Base-by-base conservation (phyloP, 495 filamentous ascomycete species). In the Parmelia sp. region DNA sequence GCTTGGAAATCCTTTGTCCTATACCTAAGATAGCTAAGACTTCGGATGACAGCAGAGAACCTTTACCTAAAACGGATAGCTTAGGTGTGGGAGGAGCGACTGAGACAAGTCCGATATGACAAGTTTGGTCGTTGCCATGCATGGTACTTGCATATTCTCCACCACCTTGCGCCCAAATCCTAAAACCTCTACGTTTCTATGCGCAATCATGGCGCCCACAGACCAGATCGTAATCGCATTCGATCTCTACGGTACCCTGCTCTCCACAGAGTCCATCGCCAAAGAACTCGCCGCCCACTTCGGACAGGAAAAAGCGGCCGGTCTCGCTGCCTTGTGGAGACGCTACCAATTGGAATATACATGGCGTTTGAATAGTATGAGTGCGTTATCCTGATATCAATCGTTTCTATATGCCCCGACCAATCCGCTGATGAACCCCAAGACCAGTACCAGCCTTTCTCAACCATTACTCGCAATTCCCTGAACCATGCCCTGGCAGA, bases 331-430 rank as follows among this genome's bases (percentile, higher is more conserved):
- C 29, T 70, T 80, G 67, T 87, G 82, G 83, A 71, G 82, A 53
- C 80, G 76, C 31, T 84, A 83, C 70, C 89, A 92, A 71, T 79
- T 96, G 25, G 90, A 91, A 74, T 94, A 92, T 67, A 90, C 90
- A 42, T 94, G 89, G 89, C 75, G 89, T 55, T 72, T 89, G 65
- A 93, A 88, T 69, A 89, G 85, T 82, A 92, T 92, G 89, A 77
- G 89, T 89, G 74, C 51, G 73, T 17, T 3, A 55, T 15, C 3
- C 29, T 7, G 4, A 0, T 8, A 23, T 70, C 15, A 19, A 42
- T 35, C 9, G 17, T 0, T 2, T 15, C 21, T 3, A 0, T n/a
- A 15, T 17, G 15, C 15, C 29, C 7, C 47, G 6, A 5, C 23
- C 27, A 36, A 53, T 14, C 39, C 29, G 58, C 40, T 36, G 23